Evolutionary conservation across 2,329 filamentous ascomycete genomes (phyloP).

Genomic region (Colletotrichum kahawae): DNA sequence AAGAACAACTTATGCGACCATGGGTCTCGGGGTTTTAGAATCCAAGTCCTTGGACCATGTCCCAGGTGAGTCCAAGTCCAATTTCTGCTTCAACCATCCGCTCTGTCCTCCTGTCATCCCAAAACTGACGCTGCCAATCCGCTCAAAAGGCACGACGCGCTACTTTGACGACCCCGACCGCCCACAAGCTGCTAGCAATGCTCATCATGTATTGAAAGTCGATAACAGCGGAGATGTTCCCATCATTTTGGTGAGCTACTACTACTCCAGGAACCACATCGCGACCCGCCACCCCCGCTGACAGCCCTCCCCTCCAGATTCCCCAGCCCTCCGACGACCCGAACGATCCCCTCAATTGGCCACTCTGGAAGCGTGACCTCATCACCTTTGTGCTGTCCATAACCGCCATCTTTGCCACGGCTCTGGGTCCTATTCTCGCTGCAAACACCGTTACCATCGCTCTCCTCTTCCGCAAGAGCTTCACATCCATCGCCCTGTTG

Average conservation of each 20-base stretch:
- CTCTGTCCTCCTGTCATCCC: constrained; percentile 2
- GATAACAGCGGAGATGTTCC: constrained; percentile 69
- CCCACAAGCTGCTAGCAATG: constrained; percentile 46
- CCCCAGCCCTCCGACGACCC: constrained; percentile 92
- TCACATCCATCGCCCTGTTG: constrained; percentile 80
- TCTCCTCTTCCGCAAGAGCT: constrained; percentile 65
- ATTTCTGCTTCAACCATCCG: neutral
- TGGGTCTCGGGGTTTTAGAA: constrained; percentile 78
- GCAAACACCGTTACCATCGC: constrained; percentile 84
- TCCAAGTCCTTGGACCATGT: constrained; percentile 70
- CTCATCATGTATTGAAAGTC: constrained; percentile 67
- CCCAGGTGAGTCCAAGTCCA: constrained; percentile 61
- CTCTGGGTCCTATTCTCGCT: constrained; percentile 84
- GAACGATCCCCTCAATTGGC: constrained; percentile 88
- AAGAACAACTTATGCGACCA: constrained; percentile 35
- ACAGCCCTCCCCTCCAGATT: constrained; percentile 35
- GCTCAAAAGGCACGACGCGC: constrained; percentile 59
- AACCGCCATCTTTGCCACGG: constrained; percentile 81
- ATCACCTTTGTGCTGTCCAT: constrained; percentile 81
- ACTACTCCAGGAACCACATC: neutral
- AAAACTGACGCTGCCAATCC: neutral
- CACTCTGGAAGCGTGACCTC: constrained; percentile 82
- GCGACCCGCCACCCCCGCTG: neutral
- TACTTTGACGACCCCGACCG: constrained; percentile 66
- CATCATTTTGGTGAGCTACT: constrained; percentile 72